Base-by-base conservation (phyloP, 768 basidiomycete species). In the Boletellus sp. region DNA sequence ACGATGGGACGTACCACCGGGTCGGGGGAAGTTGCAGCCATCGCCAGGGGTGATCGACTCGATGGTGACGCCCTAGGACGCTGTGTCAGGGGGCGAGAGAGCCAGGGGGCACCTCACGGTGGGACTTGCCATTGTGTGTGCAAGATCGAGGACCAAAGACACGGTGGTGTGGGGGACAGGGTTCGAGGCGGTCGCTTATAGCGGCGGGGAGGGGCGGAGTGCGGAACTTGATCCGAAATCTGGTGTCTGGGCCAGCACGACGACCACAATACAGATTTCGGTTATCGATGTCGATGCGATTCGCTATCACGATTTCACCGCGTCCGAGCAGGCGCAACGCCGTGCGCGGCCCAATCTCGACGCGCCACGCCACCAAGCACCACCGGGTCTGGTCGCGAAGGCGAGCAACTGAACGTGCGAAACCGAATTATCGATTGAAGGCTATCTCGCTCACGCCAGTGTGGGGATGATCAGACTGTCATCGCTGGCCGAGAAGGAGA, bases 141-240 rank as follows among this genome's bases (percentile, higher is more conserved):
- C n/a, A 34, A 60, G 50, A 63, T 63, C 61, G 62, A 58, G 52
- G 60, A 55, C 61, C 45, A 6, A 57, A 53, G 63, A 54, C 49
- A 55, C 53, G 61, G 60, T 55, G 61, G 61, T 53, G 42, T 33
- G 45, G 50, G 55, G 47, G 50, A 61, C 50, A 62, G 50, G 58
- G 57, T 62, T 48, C 44, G 48, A 54, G 54, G 51, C 58, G 45
- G 58, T 65, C 61, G 67, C 72, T 75, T 74, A 74, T 72, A 69
- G 69, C 70, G 66, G 67, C 64, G 62, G 65, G 64, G 64, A 58
- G 71, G 78, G 71, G 78, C 80, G 77, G 79, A 77, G 75, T 77
- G 73, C 82, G 81, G 84, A 86, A 84, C 84, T 82, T 79, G 84
- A 85, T 86, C 81, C 78, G 80, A 81, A 26, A 68, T 62, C 72